Percentiles rank a stretch among this genome's conserved stretches.
Conservation (phyloP, 2,329 filamentous ascomycete species). For the Coniochaeta ligniaria region DNA sequence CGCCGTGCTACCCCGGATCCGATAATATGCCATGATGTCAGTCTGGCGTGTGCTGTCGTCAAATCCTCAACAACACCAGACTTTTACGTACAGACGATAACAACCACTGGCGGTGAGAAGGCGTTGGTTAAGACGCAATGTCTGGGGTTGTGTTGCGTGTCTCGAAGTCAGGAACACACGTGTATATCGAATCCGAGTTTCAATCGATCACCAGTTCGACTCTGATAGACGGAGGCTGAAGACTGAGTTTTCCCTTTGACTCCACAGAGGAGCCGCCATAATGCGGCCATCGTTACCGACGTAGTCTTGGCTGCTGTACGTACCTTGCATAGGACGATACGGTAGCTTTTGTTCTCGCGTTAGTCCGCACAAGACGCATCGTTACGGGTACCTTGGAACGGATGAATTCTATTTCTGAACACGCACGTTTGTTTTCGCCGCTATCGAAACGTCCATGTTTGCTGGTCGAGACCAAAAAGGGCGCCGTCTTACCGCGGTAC, state of each 20-base stretch:
- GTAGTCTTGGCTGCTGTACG: not conserved
- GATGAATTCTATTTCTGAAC: not conserved
- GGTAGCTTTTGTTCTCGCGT: not conserved
- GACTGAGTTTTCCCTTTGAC: not conserved
- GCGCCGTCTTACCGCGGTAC: too few species aligned
- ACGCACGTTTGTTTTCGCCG: not conserved
- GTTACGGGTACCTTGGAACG: not conserved
- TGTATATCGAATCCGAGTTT: not conserved
- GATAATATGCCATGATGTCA: not conserved
- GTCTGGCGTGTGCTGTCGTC: not conserved
- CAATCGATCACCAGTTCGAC: not conserved
- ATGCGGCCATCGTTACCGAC: not conserved
- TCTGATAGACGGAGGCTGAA: not conserved
- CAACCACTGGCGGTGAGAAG: not conserved
- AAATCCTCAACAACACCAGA: not conserved
- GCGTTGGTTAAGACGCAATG: not conserved
- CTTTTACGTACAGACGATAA: not conserved
- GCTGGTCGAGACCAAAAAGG: not conserved
- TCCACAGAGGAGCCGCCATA: not conserved
- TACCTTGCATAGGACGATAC: not conserved
- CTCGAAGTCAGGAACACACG: not conserved
- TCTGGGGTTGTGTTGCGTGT: not conserved
- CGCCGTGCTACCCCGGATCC: slow-evolving; percentile 1
- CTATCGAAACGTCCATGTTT: not conserved
- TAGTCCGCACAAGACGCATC: not conserved